These are phyloP conservation scores for Vitis riparia DNA, from an alignment of 164 flowering plant species.

Conservation along the genomic window DNA sequence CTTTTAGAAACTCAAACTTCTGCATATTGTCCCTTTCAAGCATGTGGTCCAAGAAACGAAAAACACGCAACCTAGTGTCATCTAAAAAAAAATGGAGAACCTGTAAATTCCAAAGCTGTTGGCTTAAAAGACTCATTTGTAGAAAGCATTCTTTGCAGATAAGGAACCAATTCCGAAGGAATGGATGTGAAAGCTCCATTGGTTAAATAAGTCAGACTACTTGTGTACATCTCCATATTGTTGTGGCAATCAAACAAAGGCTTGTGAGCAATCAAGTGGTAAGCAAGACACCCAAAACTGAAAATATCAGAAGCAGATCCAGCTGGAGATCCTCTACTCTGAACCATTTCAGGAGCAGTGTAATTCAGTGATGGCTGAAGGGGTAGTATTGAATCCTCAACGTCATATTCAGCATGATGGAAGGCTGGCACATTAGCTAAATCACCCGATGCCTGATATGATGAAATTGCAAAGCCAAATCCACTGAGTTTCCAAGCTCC, in stretches of 20 bases:
- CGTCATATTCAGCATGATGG: conserved; percentile 93
- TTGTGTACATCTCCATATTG: conserved; percentile 95
- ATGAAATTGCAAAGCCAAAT: conserved; percentile 81
- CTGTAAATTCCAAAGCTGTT: conserved; percentile 95
- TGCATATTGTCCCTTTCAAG: conserved; percentile 97
- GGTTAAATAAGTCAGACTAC: conserved; percentile 72
- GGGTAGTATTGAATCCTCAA: conserved; percentile 87
- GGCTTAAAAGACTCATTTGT: conserved; percentile 77
- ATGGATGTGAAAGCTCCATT: conserved; percentile 80
- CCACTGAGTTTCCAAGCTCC: conserved; percentile 99
- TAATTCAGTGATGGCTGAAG: conserved; percentile 95
- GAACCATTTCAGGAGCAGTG: conserved; percentile 90
- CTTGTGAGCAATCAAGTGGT: conserved; percentile 85
- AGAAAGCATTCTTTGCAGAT: conserved; percentile 88
- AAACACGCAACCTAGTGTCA: conserved; percentile 97
- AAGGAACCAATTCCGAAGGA: conserved; percentile 70
- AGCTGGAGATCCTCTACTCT: conserved; percentile 48
- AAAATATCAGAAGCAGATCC: conserved; percentile 77
- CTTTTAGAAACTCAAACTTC: conserved; percentile 94
- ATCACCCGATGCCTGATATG: conserved; percentile 59
- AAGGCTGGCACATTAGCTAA: conserved; percentile 53
- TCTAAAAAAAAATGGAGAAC: conserved; percentile 87
- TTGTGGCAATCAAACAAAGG: conserved; percentile 92
- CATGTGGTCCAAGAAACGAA: conserved; percentile 98
- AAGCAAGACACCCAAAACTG: conserved; percentile 94